phyloP scores from a whole-genome alignment of 2,329 filamentous ascomycete species.

The Setomelanomma holmii region DNA sequence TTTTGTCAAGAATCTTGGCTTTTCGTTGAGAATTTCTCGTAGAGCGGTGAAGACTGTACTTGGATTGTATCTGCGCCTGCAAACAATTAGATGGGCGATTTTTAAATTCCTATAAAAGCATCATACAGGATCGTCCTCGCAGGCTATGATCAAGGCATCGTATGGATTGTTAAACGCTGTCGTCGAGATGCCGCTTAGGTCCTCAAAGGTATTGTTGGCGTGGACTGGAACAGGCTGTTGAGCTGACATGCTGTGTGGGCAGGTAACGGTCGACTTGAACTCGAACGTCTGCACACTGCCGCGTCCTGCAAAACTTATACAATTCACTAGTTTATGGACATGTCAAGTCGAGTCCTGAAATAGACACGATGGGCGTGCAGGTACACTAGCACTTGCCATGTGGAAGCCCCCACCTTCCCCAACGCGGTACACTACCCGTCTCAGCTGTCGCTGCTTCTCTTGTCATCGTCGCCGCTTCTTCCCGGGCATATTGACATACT shows the following conservation, averaged over 20 bases:
- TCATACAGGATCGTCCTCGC: slow-evolving; percentile 68
- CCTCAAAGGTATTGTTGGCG: slow-evolving; percentile 41
- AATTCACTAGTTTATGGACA: not conserved
- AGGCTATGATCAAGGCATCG: slow-evolving; percentile 72
- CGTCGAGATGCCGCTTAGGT: slow-evolving; percentile 49
- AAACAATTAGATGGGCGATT: not conserved
- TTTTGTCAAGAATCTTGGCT: slow-evolving; percentile 71
- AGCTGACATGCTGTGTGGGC: slow-evolving; percentile 20
- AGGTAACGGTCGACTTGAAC: not conserved
- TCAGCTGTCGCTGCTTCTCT: not conserved
- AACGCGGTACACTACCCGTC: slow-evolving; percentile 7
- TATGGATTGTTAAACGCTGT: slow-evolving; percentile 72
- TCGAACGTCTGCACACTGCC: not conserved
- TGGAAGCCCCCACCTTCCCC: slow-evolving; percentile 3
- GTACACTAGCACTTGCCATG: not conserved
- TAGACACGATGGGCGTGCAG: slow-evolving; percentile 7
- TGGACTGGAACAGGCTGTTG: slow-evolving; percentile 18
- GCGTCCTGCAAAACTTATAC: not conserved
- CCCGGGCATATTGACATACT: too few species aligned
- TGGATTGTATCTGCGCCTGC: slow-evolving; percentile 71
- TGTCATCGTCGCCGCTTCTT: not conserved
- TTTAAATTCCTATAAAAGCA: not conserved
- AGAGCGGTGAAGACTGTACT: slow-evolving; percentile 76
- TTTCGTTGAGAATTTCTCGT: slow-evolving; percentile 79
- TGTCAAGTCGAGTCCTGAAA: not conserved